phyloP scores from a whole-genome alignment of 371 early-diverging fungal genomes.

The Thermomucor indicae-seudaticae region DNA sequence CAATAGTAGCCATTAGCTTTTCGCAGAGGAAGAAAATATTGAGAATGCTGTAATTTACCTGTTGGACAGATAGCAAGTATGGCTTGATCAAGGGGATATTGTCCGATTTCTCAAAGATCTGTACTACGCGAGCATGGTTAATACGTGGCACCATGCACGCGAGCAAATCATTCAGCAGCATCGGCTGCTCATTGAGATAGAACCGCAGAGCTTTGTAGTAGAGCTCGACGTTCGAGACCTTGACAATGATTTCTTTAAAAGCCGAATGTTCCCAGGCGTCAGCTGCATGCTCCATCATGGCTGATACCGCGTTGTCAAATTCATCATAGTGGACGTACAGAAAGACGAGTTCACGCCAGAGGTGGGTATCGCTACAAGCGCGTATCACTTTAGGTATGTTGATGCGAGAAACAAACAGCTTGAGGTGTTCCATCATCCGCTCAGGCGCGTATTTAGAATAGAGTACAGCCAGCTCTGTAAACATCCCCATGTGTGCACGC shows the following conservation, averaged over 20 bases:
- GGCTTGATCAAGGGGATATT: slow-evolving; percentile 94
- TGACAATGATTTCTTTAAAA: slow-evolving; percentile 94
- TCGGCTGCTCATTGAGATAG: slow-evolving; percentile 94
- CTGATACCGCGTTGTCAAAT: slow-evolving; percentile 92
- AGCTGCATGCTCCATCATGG: slow-evolving; percentile 90
- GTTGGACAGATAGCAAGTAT: slow-evolving; percentile 89
- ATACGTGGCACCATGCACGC: slow-evolving; percentile 84
- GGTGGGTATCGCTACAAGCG: slow-evolving; percentile 87
- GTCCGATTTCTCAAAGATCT: slow-evolving; percentile 93
- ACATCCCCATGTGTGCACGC: slow-evolving; percentile 99
- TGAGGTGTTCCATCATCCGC: slow-evolving; percentile 93
- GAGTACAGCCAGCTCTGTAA: slow-evolving; percentile 94
- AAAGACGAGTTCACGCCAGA: slow-evolving; percentile 97
- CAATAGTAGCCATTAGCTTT: neutral
- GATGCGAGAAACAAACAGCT: slow-evolving; percentile 92
- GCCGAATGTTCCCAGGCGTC: slow-evolving; percentile 94
- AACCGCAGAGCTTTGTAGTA: slow-evolving; percentile 96
- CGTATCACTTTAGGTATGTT: slow-evolving; percentile 98
- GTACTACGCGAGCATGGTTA: slow-evolving; percentile 94
- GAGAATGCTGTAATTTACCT: slow-evolving; percentile 26
- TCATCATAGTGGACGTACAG: slow-evolving; percentile 97
- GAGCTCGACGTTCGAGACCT: slow-evolving; percentile 93
- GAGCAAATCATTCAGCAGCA: slow-evolving; percentile 88
- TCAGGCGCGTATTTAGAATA: slow-evolving; percentile 95
- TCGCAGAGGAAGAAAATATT: neutral